These are phyloP conservation scores for Dactylellina drechsleri DNA, from an alignment of 2,329 filamentous ascomycete species.

Conservation along the genomic window DNA sequence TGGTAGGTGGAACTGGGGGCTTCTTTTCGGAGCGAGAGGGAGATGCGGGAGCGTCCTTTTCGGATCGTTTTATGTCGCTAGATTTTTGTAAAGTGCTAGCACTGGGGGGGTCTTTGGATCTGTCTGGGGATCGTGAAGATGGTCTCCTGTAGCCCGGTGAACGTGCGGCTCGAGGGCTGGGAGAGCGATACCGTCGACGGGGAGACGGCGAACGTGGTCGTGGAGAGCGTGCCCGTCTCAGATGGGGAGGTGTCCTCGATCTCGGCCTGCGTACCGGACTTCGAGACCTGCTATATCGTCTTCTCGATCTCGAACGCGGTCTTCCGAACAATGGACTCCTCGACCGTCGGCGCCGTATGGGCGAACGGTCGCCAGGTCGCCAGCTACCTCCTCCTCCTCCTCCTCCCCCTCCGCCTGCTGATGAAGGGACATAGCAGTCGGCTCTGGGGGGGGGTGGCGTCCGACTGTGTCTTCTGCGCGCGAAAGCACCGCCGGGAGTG, in stretches of 20 bases:
- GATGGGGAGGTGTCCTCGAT: slow-evolving; percentile 34
- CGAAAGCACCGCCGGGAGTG: slow-evolving; percentile 55
- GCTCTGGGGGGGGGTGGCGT: slow-evolving; percentile 57
- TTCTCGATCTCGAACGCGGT: slow-evolving; percentile 44
- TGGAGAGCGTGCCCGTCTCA: slow-evolving; percentile 35
- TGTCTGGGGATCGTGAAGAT: slow-evolving; percentile 35
- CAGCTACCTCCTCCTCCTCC: slow-evolving; percentile 55
- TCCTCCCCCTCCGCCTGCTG: slow-evolving; percentile 24
- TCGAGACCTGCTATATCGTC: slow-evolving; percentile 30
- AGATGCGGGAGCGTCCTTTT: slow-evolving; percentile 45
- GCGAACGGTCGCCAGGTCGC: slow-evolving; percentile 54
- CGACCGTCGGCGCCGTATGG: slow-evolving; percentile 36
- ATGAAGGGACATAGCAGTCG: slow-evolving; percentile 57
- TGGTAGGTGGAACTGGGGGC: neutral
- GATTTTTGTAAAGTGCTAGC: slow-evolving; percentile 7
- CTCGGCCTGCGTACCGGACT: slow-evolving; percentile 27
- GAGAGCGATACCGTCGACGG: slow-evolving; percentile 31
- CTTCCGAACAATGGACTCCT: slow-evolving; percentile 49
- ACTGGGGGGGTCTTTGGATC: slow-evolving; percentile 41
- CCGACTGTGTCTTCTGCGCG: slow-evolving; percentile 54
- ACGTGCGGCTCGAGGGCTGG: slow-evolving; percentile 36
- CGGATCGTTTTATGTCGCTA: slow-evolving; percentile 23
- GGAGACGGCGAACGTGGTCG: slow-evolving; percentile 36
- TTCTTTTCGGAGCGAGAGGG: slow-evolving; percentile 39
- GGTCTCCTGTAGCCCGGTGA: slow-evolving; percentile 33